Evolutionary conservation across 2,329 filamentous ascomycete species (phyloP), one percentile per base, ranked within the genome.

Genomic region (Trichoderma simmonsii): DNA sequence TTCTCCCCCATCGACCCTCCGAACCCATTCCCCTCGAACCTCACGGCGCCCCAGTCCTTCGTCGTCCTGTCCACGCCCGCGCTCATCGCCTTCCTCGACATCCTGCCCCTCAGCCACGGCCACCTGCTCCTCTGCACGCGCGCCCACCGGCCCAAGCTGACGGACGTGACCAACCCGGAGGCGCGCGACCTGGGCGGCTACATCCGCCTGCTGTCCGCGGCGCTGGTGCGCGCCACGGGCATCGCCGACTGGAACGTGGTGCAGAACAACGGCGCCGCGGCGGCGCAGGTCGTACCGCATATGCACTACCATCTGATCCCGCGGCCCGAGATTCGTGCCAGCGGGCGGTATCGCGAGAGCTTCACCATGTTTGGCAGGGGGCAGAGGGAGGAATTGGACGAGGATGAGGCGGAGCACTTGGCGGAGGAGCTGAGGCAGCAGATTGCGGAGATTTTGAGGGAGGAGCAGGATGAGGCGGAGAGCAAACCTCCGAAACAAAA

Each of bases 241-340:
- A 88, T 93, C 1, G 86, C 86, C 65, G 95, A 98, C 82, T 98
- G 95, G 92, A 99, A 99, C 81, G 90, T 98, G 34, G 93, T 98
- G 70, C 95, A 98, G 84, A 98, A 98, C 80, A 98, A 98, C 77
- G 94, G 95, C 18, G 91, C 91, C 4, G 89, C 94, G 36, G 95
- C 95, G 2, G 94, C 94, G 2, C 95, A 98, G 83, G 94, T 97
- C 18, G 94, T 98, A 2, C 92, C 92, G 26, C 95, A 98, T 81
- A 91, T 97, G 63, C 95, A 99, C 81, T 98, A 97, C 80, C 96
- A 99, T 77, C 88, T 98, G 67, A 97, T 99, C 39, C 95, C 95
- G 0, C 85, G 95, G 48, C 94, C 95, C 0, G 89, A 92, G 82
- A 88, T 87, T 72, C 85, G 84, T 75, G 87, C 83, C 61, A 86